Conservation (phyloP, 805 yeast genomes). For the Wickerhamiella occidentalis region DNA sequence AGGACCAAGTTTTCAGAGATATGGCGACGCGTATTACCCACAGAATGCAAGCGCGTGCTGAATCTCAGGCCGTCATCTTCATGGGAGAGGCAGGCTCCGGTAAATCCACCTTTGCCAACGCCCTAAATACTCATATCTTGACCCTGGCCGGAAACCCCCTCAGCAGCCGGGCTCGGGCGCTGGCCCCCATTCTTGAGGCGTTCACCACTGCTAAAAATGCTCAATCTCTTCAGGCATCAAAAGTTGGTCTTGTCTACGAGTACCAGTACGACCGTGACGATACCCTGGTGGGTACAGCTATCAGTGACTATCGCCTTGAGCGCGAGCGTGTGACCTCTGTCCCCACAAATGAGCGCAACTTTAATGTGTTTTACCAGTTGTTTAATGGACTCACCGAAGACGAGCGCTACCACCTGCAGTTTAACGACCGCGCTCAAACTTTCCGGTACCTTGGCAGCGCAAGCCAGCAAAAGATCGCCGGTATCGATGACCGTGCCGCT, state of each 20-base stretch:
- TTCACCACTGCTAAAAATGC: slow-evolving; percentile 32
- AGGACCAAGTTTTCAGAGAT: slow-evolving; percentile 28
- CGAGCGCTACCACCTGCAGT: slow-evolving; percentile 33
- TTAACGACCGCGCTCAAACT: slow-evolving; percentile 30
- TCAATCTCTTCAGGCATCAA: slow-evolving; percentile 31
- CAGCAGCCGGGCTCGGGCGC: slow-evolving; percentile 26
- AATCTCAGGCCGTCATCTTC: slow-evolving; percentile 30
- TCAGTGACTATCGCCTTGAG: slow-evolving; percentile 45
- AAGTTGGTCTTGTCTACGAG: slow-evolving; percentile 45
- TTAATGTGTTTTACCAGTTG: slow-evolving; percentile 47
- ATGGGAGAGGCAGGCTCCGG: slow-evolving; percentile 34
- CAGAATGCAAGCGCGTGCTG: slow-evolving; percentile 28
- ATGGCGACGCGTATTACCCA: slow-evolving; percentile 30
- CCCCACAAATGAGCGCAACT: slow-evolving; percentile 42
- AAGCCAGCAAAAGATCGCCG: slow-evolving; percentile 30
- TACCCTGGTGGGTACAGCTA: slow-evolving; percentile 40
- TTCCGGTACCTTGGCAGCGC: slow-evolving; percentile 36
- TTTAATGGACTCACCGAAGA: slow-evolving; percentile 37
- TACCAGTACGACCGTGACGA: slow-evolving; percentile 39
- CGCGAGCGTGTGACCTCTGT: slow-evolving; percentile 42
- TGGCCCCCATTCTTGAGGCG: slow-evolving; percentile 29
- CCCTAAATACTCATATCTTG: slow-evolving; percentile 25
- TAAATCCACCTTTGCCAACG: slow-evolving; percentile 29
- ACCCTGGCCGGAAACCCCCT: slow-evolving; percentile 30
- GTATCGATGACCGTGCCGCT: slow-evolving; percentile 39